A percentile compares a stretch with the other conserved stretches of the same genome.
Evolutionary conservation across 257 asterid species (phyloP).

Genomic region (Solanum clarkiae): DNA sequence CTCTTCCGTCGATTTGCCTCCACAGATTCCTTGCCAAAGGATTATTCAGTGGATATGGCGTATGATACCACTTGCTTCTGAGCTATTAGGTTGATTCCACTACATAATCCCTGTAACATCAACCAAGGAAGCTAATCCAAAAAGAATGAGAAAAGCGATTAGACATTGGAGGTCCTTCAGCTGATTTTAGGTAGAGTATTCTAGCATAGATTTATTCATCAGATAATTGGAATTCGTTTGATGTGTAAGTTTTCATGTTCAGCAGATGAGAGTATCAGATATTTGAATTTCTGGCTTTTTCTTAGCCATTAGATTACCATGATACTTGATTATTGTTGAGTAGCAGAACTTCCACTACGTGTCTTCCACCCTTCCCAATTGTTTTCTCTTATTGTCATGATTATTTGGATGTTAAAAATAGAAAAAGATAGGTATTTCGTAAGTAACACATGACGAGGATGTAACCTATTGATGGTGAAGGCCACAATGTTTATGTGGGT

Average conservation of each 20-base stretch:
- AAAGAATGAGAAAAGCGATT: neutral
- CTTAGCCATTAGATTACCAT: neutral
- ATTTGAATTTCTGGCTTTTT: neutral
- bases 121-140: neutral
- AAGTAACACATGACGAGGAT: neutral
- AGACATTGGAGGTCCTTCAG: neutral
- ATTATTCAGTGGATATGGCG: neutral
- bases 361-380: neutral
- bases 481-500: neutral
- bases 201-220: neutral
- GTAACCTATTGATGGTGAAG: neutral
- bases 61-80: neutral
- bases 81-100: neutral
- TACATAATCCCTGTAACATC: neutral
- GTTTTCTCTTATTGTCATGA: neutral
- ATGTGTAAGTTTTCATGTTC: neutral
- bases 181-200: neutral
- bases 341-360: neutral
- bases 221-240: neutral
- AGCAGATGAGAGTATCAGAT: neutral
- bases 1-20: neutral
- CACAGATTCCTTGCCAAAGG: neutral
- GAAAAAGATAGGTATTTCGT: neutral
- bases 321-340: neutral
- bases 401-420: neutral